Percentiles rank a stretch among this genome's conserved stretches.
Evolutionary conservation across 1,284 basidiomycete genomes (phyloP).

Genomic region (Golubevia sp.): DNA sequence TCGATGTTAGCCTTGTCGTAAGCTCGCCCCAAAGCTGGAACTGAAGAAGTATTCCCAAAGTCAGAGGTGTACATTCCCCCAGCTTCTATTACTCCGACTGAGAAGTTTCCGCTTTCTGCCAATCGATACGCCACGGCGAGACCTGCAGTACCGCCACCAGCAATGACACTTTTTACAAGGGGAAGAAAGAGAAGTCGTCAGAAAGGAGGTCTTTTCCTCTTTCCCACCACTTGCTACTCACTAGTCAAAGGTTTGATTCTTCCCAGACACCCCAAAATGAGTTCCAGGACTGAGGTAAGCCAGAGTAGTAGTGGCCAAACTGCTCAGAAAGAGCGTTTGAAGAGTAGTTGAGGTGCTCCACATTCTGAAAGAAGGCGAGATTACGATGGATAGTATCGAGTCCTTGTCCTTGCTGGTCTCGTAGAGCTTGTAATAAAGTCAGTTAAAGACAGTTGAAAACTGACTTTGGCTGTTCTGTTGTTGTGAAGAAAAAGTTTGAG

Average conservation of each 20-base stretch:
- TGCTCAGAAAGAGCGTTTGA: too few relatives aligned
- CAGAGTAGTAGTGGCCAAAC: too few relatives aligned
- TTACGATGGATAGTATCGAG: too few relatives aligned
- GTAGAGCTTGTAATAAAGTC: too few relatives aligned
- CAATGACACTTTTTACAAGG: background rate
- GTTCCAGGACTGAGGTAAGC: too few relatives aligned
- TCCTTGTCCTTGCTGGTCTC: too few relatives aligned
- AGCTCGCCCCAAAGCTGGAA: background rate
- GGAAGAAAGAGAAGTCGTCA: background rate
- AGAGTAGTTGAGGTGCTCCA: too few relatives aligned
- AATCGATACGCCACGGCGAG: conserved; percentile 38
- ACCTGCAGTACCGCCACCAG: conserved; percentile 18
- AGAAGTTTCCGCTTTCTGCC: conserved; percentile 34
- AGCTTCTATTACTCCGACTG: conserved; percentile 44
- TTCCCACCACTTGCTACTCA: background rate
- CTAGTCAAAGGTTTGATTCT: background rate
- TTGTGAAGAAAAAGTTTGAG: too few relatives aligned
- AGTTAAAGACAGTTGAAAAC: too few relatives aligned
- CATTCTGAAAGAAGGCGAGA: too few relatives aligned
- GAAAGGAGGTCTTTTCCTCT: background rate
- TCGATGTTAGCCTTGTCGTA: background rate
- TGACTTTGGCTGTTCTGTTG: too few relatives aligned
- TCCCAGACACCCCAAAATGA: too few relatives aligned
- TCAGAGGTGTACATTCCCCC: conserved; percentile 6
- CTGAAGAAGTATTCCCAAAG: background rate